Evolutionary conservation across 371 early-diverging fungal species (phyloP).

Genomic region (Blastocladiella emersonii): DNA sequence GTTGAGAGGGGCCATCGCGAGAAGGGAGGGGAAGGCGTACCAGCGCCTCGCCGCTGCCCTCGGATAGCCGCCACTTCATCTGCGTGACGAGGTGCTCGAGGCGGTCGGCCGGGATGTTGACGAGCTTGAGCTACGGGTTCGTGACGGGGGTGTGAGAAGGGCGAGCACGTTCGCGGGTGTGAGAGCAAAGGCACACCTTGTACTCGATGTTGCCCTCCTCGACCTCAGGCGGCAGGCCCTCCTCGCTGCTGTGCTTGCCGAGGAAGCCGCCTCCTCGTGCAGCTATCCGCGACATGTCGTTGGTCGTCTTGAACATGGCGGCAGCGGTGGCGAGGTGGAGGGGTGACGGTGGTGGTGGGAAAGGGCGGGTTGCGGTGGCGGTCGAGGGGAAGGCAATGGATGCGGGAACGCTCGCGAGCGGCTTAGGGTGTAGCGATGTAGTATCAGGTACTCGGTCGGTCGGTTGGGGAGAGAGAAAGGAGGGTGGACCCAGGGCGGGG

Average conservation of each 20-base stretch:
- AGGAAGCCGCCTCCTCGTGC: neutral
- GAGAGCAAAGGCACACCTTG: conserved; percentile 54
- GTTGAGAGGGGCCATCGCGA: no score
- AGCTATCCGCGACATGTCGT: neutral
- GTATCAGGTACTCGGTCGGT: no score
- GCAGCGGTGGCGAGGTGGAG: no score
- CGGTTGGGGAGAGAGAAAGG: no score
- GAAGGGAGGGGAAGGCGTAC: neutral
- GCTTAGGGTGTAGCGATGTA: no score
- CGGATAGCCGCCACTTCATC: conserved; percentile 40
- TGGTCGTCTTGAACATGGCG: neutral
- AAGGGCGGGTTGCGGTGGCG: no score
- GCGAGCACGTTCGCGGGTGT: conserved; percentile 1
- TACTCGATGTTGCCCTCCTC: conserved; percentile 85
- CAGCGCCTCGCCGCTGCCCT: conserved; percentile 74
- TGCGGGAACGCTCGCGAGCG: no score
- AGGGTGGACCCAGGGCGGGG: no score
- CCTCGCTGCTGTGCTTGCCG: neutral
- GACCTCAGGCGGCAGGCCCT: conserved; percentile 59
- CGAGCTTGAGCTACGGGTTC: conserved; percentile 57
- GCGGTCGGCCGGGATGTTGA: conserved; percentile 52
- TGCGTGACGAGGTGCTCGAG: conserved; percentile 67
- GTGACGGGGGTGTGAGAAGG: no score
- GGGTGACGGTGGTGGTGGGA: no score
- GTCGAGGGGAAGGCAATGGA: no score